Conservation (phyloP, 352 stramenopile species). For the Phytophthora tubulina region DNA sequence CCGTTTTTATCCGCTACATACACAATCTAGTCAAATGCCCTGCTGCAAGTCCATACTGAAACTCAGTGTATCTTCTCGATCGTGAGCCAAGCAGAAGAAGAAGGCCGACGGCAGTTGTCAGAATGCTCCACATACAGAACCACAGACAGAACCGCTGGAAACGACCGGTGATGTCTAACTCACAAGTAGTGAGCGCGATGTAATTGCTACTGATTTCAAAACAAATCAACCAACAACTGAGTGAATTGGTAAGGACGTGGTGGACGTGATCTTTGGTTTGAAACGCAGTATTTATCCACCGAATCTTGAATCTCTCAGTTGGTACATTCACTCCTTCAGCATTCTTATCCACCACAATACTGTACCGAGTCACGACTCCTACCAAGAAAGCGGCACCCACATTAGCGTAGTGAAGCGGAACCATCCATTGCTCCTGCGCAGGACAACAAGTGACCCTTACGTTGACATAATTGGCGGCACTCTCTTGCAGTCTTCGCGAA, state of each 20-base stretch:
- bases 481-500: neutral
- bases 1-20: too few relatives aligned
- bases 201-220: too few relatives aligned
- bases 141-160: too few relatives aligned
- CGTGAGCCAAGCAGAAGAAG: too few relatives aligned
- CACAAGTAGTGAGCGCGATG: too few relatives aligned
- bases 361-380: slow-evolving; percentile 5
- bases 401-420: neutral
- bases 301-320: neutral
- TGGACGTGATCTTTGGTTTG: neutral
- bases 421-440: neutral
- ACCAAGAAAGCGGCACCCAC: neutral
- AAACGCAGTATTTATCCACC: slow-evolving; percentile 3
- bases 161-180: too few relatives aligned
- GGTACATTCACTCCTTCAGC: neutral
- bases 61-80: too few relatives aligned
- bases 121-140: too few relatives aligned
- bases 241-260: neutral
- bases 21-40: too few relatives aligned
- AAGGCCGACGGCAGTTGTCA: too few relatives aligned
- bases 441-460: neutral
- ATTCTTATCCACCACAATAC: neutral
- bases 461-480: neutral
- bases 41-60: too few relatives aligned
- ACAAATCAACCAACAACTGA: too few relatives aligned